These are phyloP conservation scores for Solanum appendiculatum DNA, from an alignment of 257 asterid species.

Conservation along the genomic window DNA sequence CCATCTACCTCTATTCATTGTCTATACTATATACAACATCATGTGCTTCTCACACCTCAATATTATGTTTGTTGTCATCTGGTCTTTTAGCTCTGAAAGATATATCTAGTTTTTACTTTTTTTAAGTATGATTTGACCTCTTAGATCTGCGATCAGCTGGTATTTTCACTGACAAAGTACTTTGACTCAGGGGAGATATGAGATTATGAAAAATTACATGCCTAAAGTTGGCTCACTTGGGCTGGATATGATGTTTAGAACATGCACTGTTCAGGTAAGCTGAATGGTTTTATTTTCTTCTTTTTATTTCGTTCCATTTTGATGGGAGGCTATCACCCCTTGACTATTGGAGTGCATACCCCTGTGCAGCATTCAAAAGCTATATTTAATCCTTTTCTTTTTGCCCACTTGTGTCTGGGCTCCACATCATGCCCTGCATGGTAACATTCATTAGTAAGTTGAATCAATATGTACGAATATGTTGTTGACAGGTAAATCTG, in stretches of 20 bases:
- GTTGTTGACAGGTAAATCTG: constrained; percentile 71
- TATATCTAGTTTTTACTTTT: background rate
- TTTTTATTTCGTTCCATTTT: background rate
- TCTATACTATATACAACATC: background rate
- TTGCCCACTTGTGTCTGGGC: background rate
- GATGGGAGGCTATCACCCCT: background rate
- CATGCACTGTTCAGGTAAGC: constrained; percentile 92
- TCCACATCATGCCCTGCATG: background rate
- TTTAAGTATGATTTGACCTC: background rate
- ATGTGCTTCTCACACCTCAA: background rate
- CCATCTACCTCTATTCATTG: background rate
- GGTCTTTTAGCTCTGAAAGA: background rate
- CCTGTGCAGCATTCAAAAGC: background rate
- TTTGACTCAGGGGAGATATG: constrained; percentile 81
- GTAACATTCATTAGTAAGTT: background rate
- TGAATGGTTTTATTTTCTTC: background rate
- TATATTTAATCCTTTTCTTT: background rate
- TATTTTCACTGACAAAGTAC: constrained; percentile 19
- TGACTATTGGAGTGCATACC: background rate
- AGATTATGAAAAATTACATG: constrained; percentile 89
- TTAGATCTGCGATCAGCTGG: background rate
- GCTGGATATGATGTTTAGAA: constrained; percentile 93
- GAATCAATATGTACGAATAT: background rate
- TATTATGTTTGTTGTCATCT: background rate
- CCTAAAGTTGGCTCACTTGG: constrained; percentile 98